Conservation (phyloP, 1,139 yeast genomes). For the Nadsonia starkeyi-henricii region DNA sequence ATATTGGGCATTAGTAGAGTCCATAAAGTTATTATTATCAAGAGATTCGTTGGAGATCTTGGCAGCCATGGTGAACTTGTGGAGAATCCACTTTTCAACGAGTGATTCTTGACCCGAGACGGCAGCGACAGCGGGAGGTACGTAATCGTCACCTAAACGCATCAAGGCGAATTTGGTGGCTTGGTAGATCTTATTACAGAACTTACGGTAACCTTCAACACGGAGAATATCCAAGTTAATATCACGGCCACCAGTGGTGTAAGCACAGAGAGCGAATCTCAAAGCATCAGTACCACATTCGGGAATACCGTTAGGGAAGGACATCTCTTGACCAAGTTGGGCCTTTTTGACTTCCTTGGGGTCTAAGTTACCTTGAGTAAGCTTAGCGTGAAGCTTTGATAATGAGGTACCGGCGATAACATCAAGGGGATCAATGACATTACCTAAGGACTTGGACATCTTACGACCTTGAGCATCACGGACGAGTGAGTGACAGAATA, state of each 20-base stretch:
- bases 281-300: conserved; percentile 99
- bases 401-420: conserved; percentile 81
- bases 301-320: conserved; percentile 95
- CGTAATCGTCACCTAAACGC: conserved; percentile 79
- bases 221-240: conserved; percentile 91
- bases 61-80: conserved; percentile 62
- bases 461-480: conserved; percentile 99
- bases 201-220: conserved; percentile 97
- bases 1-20: conserved; percentile 74
- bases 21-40: conserved; percentile 80
- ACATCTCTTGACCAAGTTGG: conserved; percentile 69
- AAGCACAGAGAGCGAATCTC: conserved; percentile 96
- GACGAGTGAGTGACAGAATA: conserved; percentile 94
- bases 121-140: conserved; percentile 52
- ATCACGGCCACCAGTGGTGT: conserved; percentile 97
- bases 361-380: conserved; percentile 72
- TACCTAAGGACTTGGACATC: conserved; percentile 96
- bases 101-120: conserved; percentile 73
- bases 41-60: conserved; percentile 50
- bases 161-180: conserved; percentile 94
- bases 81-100: conserved; percentile 94
- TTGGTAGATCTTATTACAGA: conserved; percentile 98
- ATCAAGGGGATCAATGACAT: conserved; percentile 90
- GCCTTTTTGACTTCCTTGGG: conserved; percentile 83
- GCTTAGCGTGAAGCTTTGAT: conserved; percentile 65